phyloP scores from a whole-genome alignment of 2,329 filamentous ascomycete species.

The Truncatella angustata region DNA sequence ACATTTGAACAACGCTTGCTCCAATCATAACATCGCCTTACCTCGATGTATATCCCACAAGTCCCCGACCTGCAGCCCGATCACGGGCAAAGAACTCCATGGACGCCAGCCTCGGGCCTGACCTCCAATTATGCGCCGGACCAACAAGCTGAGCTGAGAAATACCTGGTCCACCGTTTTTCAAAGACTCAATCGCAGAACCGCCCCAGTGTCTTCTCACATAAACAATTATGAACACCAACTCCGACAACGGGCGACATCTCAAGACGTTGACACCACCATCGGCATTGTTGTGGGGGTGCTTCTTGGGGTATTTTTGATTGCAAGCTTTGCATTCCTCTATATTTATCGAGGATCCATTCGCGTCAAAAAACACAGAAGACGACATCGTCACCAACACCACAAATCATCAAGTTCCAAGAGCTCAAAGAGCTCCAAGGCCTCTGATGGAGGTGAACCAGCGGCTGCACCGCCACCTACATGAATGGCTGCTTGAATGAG shows the following conservation, averaged over 20 bases:
- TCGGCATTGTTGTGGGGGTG: constrained; percentile 23
- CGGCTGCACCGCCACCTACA: neutral
- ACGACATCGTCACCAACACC: constrained; percentile 1
- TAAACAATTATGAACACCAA: neutral
- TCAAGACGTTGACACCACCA: constrained; percentile 18
- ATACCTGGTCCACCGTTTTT: neutral
- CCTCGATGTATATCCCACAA: constrained; percentile 9
- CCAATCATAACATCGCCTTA: neutral
- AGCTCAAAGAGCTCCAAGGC: constrained; percentile 7
- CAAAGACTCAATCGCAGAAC: neutral
- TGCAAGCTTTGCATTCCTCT: constrained; percentile 17
- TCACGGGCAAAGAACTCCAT: neutral
- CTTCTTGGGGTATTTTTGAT: constrained; percentile 20
- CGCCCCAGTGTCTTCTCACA: too few relatives aligned
- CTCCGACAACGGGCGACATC: constrained; percentile 15
- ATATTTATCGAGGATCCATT: constrained; percentile 21
- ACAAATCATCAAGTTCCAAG: constrained; percentile 2
- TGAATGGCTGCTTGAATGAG: too few relatives aligned
- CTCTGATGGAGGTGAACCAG: constrained; percentile 4
- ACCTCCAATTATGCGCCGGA: neutral
- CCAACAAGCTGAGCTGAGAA: neutral
- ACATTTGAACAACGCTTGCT: neutral
- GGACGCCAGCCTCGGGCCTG: neutral
- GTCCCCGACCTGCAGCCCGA: neutral
- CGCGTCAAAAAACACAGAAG: constrained; percentile 15